Evolutionary conservation across 2,329 filamentous ascomycete species (phyloP), one percentile per base, ranked within the genome.

Genomic region (Colletotrichum sp.): DNA sequence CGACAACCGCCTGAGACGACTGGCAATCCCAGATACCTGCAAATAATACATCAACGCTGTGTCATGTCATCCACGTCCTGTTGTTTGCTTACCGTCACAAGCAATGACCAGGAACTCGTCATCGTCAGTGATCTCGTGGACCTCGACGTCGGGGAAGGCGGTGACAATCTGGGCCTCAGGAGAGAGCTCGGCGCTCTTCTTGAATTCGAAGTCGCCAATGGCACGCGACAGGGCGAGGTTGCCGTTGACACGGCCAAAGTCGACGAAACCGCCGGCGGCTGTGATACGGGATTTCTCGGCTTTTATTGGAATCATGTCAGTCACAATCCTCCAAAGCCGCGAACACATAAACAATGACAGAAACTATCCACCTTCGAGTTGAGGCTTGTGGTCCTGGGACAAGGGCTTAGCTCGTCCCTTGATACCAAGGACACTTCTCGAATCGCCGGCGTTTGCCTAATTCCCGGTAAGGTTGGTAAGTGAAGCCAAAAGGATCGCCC

Each of bases 111-210:
- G 87, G 85, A 99, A 99, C 84, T 99, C 97, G 83, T 99, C 97
- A 83, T 99, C 96, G 67, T 97, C 94, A 71, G 92, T 94, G 78
- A 99, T 90, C 68, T 98, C 95, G 84, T 99, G 97, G 77, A 95
- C 91, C 71, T 95, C 95, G 60, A 99, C 96, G 83, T 99, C 97
- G 26, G 97, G 97, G 86, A 94, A 99, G 7, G 97, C 97, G 18
- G 97, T 99, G 59, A 99, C 97, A 79, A 99, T 99, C 86, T 99
- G 97, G 84, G 98, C 95, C 88, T 99, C 97, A n/a, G 97, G 97
- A 4, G 96, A 93, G 64, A 99, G 92, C 83, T 98, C 96, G 80
- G 96, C 95, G 85, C 96, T 98, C 91, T 99, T 99, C 91, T 99
- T 99, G 91, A 99, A 99, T 85, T 99, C 97, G 83, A 99, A 99